Evolutionary conservation across 768 basidiomycete species (phyloP).

Genomic region (Trametes cubensis): DNA sequence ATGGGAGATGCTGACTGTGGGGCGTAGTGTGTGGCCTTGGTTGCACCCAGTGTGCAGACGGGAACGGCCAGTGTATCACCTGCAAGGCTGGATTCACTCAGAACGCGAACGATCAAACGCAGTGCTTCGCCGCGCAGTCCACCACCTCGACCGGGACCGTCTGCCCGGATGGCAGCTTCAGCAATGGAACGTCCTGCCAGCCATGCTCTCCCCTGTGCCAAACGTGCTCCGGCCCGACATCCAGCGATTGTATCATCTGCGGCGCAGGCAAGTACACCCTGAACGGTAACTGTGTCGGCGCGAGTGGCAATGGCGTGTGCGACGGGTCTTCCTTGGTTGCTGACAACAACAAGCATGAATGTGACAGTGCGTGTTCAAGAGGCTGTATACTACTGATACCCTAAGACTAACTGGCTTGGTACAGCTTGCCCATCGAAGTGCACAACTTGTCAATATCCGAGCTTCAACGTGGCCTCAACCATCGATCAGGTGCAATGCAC

Average conservation of each 20-base stretch:
- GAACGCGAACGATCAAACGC: conserved; percentile 64
- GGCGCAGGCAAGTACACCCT: conserved; percentile 60
- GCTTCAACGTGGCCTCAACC: conserved; percentile 70
- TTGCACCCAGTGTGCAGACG: conserved; percentile 69
- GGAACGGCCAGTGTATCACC: conserved; percentile 67
- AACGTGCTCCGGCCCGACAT: conserved; percentile 69
- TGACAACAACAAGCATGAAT: conserved; percentile 81
- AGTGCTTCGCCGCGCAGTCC: conserved; percentile 58
- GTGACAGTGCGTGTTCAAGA: conserved; percentile 64
- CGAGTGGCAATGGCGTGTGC: conserved; percentile 73
- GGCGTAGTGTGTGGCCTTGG: conserved; percentile 68
- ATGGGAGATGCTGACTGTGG: not conserved
- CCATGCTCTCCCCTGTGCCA: conserved; percentile 66
- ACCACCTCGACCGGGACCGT: conserved; percentile 51
- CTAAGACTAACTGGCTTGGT: conserved; percentile 6
- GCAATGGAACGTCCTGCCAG: conserved; percentile 54
- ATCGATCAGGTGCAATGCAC: conserved; percentile 71
- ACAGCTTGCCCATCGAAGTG: conserved; percentile 84
- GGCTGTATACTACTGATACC: not conserved
- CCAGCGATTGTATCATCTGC: conserved; percentile 74
- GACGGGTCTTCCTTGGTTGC: conserved; percentile 69
- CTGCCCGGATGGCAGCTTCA: conserved; percentile 72
- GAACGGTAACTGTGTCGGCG: conserved; percentile 70
- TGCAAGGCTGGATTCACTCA: conserved; percentile 75
- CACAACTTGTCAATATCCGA: conserved; percentile 73